phyloP scores from a whole-genome alignment of 75 land plant species.

The Cupressus sempervirens region DNA sequence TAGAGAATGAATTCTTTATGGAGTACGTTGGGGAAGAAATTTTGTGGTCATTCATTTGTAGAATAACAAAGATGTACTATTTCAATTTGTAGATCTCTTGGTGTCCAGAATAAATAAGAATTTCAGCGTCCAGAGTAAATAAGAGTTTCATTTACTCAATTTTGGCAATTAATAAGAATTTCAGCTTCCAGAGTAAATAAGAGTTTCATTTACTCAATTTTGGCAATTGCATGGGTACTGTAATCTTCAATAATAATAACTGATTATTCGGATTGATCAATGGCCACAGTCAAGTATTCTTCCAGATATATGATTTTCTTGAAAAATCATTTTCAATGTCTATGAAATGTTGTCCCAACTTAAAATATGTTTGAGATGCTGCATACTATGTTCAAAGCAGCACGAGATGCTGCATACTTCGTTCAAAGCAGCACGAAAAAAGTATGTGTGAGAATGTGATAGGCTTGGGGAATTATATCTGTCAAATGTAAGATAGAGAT shows the following conservation, averaged over 20 bases:
- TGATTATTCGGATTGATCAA: background rate
- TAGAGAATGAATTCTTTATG: background rate
- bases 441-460: background rate
- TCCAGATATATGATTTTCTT: background rate
- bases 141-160: background rate
- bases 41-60: conserved; percentile 8
- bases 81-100: background rate
- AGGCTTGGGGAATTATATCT: too few species aligned
- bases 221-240: background rate
- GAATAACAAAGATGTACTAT: background rate
- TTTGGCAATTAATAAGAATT: conserved; percentile 5
- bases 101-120: background rate
- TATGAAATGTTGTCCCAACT: background rate
- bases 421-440: background rate
- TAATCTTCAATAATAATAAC: background rate
- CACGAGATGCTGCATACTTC: background rate
- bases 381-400: background rate
- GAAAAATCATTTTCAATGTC: background rate
- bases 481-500: background rate
- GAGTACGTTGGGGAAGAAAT: background rate
- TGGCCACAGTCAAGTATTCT: background rate
- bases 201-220: background rate
- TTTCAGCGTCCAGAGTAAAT: too few species aligned
- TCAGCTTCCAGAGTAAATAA: too few species aligned
- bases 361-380: background rate